phyloP scores from a whole-genome alignment of 108 stramenopile genomes.

The Cyclotella atomus region DNA sequence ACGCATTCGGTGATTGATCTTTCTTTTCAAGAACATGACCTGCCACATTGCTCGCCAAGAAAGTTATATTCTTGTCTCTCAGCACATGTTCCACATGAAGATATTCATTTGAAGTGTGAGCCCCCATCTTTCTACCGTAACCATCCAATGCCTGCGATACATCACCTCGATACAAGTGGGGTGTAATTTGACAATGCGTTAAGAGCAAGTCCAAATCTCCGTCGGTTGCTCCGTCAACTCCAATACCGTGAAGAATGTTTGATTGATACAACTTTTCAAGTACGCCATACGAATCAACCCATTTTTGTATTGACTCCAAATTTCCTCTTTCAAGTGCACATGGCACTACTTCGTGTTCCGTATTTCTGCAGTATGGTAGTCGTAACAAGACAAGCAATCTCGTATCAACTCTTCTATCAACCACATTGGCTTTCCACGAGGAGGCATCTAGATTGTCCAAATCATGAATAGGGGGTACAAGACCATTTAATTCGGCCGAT shows the following conservation, averaged over 20 bases:
- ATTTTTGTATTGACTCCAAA: conserved; percentile 16
- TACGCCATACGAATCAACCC: conserved; percentile 27
- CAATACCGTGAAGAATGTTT: conserved; percentile 35
- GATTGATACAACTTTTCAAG: conserved; percentile 34
- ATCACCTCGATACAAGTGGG: conserved; percentile 43
- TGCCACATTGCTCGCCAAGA: conserved; percentile 37
- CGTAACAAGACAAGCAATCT: conserved; percentile 40
- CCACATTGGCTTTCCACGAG: conserved; percentile 3
- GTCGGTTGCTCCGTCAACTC: conserved; percentile 20
- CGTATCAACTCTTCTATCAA: conserved; percentile 35
- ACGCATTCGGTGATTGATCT: conserved; percentile 27
- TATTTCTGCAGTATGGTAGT: conserved; percentile 14
- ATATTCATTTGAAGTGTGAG: conserved; percentile 1
- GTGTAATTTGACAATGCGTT: conserved; percentile 16
- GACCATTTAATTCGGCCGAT: conserved; percentile 34
- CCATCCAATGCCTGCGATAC: conserved; percentile 40
- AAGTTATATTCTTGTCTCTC: conserved; percentile 34
- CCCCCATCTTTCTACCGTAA: conserved; percentile 28
- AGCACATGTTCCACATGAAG: conserved; percentile 18
- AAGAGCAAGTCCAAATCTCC: conserved; percentile 29
- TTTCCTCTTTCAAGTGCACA: conserved; percentile 16
- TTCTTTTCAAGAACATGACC: conserved; percentile 36
- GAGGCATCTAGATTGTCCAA: conserved; percentile 12
- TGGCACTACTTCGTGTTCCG: not conserved
- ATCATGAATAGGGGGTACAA: conserved; percentile 36